Conservation (phyloP, 1,284 basidiomycete genomes). For the Cutaneotrichosporon arboriforme region DNA sequence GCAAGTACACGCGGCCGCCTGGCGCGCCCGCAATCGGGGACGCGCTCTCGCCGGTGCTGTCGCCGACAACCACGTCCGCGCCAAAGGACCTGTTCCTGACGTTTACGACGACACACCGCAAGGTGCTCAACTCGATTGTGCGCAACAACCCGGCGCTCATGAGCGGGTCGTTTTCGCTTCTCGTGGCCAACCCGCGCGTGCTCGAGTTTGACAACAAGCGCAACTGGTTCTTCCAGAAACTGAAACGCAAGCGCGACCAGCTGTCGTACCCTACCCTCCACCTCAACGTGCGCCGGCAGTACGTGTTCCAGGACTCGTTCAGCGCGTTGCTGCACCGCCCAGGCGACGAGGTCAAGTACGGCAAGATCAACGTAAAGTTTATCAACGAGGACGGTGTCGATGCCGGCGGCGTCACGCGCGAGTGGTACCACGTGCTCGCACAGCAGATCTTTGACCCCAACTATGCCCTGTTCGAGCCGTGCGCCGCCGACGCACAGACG, state of each 20-base stretch:
- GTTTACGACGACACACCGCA: constrained; percentile 92
- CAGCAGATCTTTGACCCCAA: constrained; percentile 99
- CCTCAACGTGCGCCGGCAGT: constrained; percentile 83
- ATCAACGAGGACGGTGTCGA: constrained; percentile 98
- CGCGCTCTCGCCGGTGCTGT: constrained; percentile 51
- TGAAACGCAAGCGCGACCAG: constrained; percentile 75
- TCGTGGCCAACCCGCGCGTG: constrained; percentile 92
- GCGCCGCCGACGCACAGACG: constrained; percentile 85
- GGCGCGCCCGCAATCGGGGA: neutral
- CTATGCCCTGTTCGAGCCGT: constrained; percentile 90
- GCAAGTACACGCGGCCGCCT: constrained; percentile 61
- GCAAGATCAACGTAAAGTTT: constrained; percentile 94
- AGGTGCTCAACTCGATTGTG: constrained; percentile 94
- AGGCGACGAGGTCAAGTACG: constrained; percentile 96
- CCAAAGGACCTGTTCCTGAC: constrained; percentile 79
- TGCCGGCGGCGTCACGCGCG: constrained; percentile 94
- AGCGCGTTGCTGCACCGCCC: constrained; percentile 80
- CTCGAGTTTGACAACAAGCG: constrained; percentile 99
- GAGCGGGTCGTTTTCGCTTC: constrained; percentile 94
- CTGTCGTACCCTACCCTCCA: constrained; percentile 72
- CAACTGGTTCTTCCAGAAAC: constrained; percentile 95
- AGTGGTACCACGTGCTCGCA: constrained; percentile 98
- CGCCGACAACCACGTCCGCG: constrained; percentile 62
- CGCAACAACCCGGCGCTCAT: constrained; percentile 96
- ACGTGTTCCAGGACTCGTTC: constrained; percentile 97